Conservation (phyloP, 305 asterid genomes). For the Fraxinus platypoda region DNA sequence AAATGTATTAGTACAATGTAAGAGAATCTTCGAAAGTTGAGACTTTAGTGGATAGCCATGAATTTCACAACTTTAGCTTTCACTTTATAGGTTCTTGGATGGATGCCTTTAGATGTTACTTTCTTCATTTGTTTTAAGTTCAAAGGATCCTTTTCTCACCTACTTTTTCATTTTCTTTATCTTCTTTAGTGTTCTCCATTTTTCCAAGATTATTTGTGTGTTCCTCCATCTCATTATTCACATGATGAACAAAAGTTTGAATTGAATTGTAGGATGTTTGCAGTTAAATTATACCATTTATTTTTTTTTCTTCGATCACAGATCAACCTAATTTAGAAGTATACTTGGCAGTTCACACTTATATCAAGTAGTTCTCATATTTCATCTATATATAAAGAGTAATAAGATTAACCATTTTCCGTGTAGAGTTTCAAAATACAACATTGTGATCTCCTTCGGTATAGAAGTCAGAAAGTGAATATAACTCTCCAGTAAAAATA, state of each 20-base stretch:
- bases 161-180: not conserved
- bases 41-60: not conserved
- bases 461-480: not conserved
- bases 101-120: not conserved
- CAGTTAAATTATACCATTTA: not conserved
- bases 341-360: no score
- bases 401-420: not conserved
- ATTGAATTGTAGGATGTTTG: not conserved
- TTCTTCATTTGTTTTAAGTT: not conserved
- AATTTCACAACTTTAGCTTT: not conserved
- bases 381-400: no score
- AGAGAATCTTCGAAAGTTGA: not conserved
- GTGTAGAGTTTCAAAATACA: not conserved
- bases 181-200: not conserved
- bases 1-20: not conserved
- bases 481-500: no score
- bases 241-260: not conserved
- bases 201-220: not conserved
- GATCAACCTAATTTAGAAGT: not conserved
- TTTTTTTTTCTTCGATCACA: no score
- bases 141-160: not conserved
- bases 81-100: not conserved
- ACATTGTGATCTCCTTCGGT: not conserved
- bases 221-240: not conserved
- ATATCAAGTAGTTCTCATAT: no score